Percentiles rank a stretch among this genome's conserved stretches.
Conservation (phyloP, 495 filamentous ascomycete genomes). For the Penicillium silybi region DNA sequence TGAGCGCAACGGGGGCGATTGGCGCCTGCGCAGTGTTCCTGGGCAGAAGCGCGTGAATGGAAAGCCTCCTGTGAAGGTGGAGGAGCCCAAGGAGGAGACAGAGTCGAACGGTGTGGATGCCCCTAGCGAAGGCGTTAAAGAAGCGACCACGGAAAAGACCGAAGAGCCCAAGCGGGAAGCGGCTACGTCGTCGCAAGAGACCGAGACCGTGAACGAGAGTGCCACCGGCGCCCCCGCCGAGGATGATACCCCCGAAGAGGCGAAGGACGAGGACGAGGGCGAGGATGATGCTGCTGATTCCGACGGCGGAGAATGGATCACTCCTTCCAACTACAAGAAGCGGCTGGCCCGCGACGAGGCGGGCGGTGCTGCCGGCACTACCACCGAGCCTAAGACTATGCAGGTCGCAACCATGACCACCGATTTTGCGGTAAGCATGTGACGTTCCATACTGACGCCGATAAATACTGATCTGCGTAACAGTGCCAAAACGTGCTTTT, state of each 20-base stretch:
- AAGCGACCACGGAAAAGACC: conserved; percentile 16
- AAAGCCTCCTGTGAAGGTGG: conserved; percentile 50
- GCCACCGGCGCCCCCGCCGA: background rate
- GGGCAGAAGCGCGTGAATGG: conserved; percentile 76
- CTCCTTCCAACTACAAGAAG: conserved; percentile 84
- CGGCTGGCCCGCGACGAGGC: conserved; percentile 66
- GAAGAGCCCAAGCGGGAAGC: conserved; percentile 17
- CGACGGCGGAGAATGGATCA: conserved; percentile 88
- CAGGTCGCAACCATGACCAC: conserved; percentile 84
- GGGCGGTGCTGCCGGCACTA: conserved; percentile 36
- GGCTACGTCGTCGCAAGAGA: conserved; percentile 6
- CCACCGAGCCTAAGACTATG: conserved; percentile 57
- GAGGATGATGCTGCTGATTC: conserved; percentile 53
- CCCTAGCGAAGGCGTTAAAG: conserved; percentile 27
- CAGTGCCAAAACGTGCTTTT: conserved; percentile 83
- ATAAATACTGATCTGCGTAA: conserved; percentile 1
- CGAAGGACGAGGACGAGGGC: conserved; percentile 25
- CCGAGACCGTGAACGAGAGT: background rate
- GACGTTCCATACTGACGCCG: background rate
- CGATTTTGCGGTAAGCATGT: conserved; percentile 74
- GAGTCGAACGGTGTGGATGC: conserved; percentile 29
- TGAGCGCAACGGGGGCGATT: conserved; percentile 77
- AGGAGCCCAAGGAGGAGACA: conserved; percentile 25
- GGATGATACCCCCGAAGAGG: conserved; percentile 15
- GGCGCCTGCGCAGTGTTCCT: conserved; percentile 71